These are phyloP conservation scores for Globisporangium barbulae DNA, from an alignment of 352 stramenopile genomes.

Conservation along the genomic window DNA sequence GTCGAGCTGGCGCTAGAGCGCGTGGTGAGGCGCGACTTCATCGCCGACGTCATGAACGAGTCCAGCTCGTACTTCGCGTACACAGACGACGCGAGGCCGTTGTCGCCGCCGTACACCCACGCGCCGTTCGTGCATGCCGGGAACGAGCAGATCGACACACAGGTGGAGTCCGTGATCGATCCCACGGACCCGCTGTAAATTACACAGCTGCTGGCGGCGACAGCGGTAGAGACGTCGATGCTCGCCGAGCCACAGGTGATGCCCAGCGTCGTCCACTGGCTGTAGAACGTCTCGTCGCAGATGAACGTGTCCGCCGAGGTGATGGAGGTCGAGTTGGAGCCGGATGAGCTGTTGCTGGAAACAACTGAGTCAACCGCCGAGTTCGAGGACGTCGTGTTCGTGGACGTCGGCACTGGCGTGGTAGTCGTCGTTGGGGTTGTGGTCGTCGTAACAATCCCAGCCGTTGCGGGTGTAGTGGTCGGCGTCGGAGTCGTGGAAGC, in stretches of 20 bases:
- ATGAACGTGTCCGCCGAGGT: constrained; percentile 38
- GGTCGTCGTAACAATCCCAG: constrained; percentile 12
- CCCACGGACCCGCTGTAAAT: constrained; percentile 76
- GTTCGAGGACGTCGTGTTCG: background rate
- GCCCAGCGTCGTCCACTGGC: constrained; percentile 59
- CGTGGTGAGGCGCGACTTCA: constrained; percentile 36
- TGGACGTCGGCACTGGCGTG: background rate
- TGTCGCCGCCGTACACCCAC: constrained; percentile 61
- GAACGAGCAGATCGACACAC: constrained; percentile 80
- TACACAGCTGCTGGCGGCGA: constrained; percentile 50
- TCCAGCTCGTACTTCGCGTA: constrained; percentile 54
- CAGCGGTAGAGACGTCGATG: constrained; percentile 52
- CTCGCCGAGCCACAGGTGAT: constrained; percentile 49
- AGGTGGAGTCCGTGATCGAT: constrained; percentile 44
- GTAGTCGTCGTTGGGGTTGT: constrained; percentile 1
- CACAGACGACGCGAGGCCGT: constrained; percentile 64
- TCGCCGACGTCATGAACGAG: constrained; percentile 46
- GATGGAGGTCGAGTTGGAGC: constrained; percentile 16
- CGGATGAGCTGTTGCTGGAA: constrained; percentile 11
- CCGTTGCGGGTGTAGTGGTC: background rate
- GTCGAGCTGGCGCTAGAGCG: constrained; percentile 39
- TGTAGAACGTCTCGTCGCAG: constrained; percentile 82
- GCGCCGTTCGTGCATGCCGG: constrained; percentile 49
- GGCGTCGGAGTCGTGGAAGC: constrained; percentile 7
- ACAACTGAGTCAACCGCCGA: constrained; percentile 3